These are phyloP conservation scores for Cladophialophora exuberans DNA, from an alignment of 2,329 filamentous ascomycete genomes.

Conservation along the genomic window DNA sequence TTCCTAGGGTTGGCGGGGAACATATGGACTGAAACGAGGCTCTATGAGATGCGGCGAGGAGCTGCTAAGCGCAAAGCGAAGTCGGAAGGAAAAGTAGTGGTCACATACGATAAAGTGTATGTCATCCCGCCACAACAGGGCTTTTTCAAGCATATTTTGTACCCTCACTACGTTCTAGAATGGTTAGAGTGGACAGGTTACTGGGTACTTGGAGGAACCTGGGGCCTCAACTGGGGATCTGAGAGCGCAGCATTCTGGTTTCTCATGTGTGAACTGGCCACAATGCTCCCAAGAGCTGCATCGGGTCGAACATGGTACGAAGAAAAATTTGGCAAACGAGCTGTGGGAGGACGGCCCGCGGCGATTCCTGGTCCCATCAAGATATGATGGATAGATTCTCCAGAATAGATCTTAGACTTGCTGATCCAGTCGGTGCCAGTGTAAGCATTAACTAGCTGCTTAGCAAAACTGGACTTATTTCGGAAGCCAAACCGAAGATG, in stretches of 20 bases:
- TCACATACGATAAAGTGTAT: conserved; percentile 77
- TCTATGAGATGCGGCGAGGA: conserved; percentile 80
- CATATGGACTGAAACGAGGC: conserved; percentile 85
- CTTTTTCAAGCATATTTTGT: conserved; percentile 75
- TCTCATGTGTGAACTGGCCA: conserved; percentile 81
- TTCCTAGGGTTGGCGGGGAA: conserved; percentile 76
- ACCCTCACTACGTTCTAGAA: conserved; percentile 93
- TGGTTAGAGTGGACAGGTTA: conserved; percentile 97
- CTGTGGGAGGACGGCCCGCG: conserved; percentile 74
- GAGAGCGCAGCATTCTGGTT: conserved; percentile 80
- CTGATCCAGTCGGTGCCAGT: not conserved
- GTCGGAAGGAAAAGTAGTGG: conserved; percentile 39
- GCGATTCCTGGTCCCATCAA: conserved; percentile 57
- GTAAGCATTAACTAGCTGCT: no score
- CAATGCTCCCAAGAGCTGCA: conserved; percentile 86
- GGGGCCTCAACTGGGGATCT: conserved; percentile 51
- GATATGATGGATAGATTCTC: not conserved
- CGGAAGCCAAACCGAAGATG: conserved; percentile 5
- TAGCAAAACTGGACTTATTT: not conserved
- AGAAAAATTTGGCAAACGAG: conserved; percentile 82
- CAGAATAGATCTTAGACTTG: not conserved
- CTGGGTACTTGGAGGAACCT: conserved; percentile 60
- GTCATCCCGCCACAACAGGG: conserved; percentile 79
- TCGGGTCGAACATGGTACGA: conserved; percentile 84
- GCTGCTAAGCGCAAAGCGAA: conserved; percentile 51